phyloP scores from a whole-genome alignment of 768 basidiomycete genomes.

The Leccinellum albellum region DNA sequence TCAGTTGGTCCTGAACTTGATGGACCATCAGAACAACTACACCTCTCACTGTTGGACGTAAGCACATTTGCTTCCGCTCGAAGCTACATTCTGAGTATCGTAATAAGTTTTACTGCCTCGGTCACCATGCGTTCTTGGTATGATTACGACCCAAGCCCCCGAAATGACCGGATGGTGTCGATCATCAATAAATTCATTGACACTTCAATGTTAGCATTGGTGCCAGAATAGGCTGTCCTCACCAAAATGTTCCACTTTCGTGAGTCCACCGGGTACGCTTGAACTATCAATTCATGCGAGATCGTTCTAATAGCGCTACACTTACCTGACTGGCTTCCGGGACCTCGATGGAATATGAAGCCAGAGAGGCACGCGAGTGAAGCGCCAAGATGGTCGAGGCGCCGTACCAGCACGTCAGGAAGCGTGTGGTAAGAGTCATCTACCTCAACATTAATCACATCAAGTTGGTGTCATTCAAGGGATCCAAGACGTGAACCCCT shows the following conservation, averaged over 20 bases:
- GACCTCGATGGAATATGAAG: constrained; percentile 12
- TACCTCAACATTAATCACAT: background rate
- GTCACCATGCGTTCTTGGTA: constrained; percentile 22
- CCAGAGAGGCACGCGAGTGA: constrained; percentile 7
- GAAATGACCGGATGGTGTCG: constrained; percentile 14
- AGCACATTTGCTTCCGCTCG: background rate
- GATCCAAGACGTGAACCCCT: constrained; percentile 1
- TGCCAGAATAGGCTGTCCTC: constrained; percentile 14
- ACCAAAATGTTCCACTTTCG: constrained; percentile 16
- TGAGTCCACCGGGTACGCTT: background rate
- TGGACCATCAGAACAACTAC: constrained; percentile 5
- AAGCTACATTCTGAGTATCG: background rate
- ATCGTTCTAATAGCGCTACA: constrained; percentile 16
- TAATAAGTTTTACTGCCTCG: constrained; percentile 30
- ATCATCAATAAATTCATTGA: constrained; percentile 9
- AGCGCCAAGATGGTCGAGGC: constrained; percentile 8
- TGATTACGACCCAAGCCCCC: constrained; percentile 19
- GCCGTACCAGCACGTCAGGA: constrained; percentile 13
- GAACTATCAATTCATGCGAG: background rate
- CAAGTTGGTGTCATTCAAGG: background rate
- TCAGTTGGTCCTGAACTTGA: constrained; percentile 3
- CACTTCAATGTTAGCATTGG: constrained; percentile 1
- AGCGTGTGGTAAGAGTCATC: constrained; percentile 5
- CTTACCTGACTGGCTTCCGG: constrained; percentile 27
- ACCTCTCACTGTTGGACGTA: constrained; percentile 11